Evolutionary conservation across 164 flowering plant species (phyloP).

Genomic region (Brasenia schreberi): DNA sequence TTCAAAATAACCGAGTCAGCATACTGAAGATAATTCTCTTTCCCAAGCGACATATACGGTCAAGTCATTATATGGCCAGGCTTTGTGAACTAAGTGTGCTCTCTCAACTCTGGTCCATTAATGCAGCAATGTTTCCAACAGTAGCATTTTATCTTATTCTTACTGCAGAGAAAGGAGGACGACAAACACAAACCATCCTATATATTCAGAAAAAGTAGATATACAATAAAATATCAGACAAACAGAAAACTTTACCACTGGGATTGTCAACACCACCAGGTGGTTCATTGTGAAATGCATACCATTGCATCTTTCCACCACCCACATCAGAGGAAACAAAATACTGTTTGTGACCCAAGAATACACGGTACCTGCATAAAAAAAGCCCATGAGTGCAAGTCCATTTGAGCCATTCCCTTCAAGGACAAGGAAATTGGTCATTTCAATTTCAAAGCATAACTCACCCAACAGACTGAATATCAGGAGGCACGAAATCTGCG

Average conservation of each 20-base stretch:
- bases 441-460: background rate
- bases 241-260: slow-evolving; percentile 31
- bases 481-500: slow-evolving; percentile 92
- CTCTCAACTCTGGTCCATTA: background rate
- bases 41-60: too few relatives aligned
- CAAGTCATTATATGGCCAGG: background rate
- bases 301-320: slow-evolving; percentile 99
- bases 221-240: background rate
- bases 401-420: too few relatives aligned
- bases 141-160: too few relatives aligned
- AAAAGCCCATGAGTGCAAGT: background rate
- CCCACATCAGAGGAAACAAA: slow-evolving; percentile 99
- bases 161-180: too few relatives aligned
- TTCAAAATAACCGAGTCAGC: too few relatives aligned
- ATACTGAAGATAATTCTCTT: too few relatives aligned
- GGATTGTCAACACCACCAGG: slow-evolving; percentile 81
- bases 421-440: too few relatives aligned
- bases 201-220: background rate
- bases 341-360: slow-evolving; percentile 95
- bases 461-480: slow-evolving; percentile 90
- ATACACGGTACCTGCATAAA: slow-evolving; percentile 76
- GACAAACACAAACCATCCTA: too few relatives aligned
- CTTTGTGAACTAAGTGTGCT: too few relatives aligned
- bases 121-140: background rate
- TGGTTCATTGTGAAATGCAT: slow-evolving; percentile 80